A percentile compares a stretch with the other conserved stretches of the same genome.
Evolutionary conservation across 345 rosid species (phyloP).

Genomic region (Raphanus sativus): DNA sequence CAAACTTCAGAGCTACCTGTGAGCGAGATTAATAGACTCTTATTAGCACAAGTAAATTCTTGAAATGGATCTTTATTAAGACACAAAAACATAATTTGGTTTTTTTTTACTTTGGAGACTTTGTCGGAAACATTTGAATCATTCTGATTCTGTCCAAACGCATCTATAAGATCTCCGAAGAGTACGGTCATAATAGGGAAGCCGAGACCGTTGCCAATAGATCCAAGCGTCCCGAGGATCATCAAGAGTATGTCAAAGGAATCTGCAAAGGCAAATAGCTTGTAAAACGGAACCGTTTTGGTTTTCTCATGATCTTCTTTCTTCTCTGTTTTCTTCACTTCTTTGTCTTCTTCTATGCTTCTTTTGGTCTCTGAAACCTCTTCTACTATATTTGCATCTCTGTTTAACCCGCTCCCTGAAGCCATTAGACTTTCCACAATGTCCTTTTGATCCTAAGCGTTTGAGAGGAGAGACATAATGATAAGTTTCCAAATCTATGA

Average conservation of each 20-base stretch:
- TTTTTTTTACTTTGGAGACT: constrained; percentile 62
- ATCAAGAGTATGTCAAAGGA: constrained; percentile 58
- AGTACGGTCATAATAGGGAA: constrained; percentile 79
- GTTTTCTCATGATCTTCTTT: constrained; percentile 48
- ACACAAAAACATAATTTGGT: constrained; percentile 8
- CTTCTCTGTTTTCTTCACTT: constrained; percentile 39
- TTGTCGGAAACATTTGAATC: constrained; percentile 34
- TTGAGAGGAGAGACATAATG: not conserved
- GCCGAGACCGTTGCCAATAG: constrained; percentile 64
- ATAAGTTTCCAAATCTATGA: constrained; percentile 15
- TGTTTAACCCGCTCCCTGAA: constrained; percentile 22
- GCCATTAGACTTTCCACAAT: constrained; percentile 22
- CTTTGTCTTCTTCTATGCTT: constrained; percentile 34
- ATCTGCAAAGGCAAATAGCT: constrained; percentile 80
- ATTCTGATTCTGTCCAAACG: constrained; percentile 68
- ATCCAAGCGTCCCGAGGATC: constrained; percentile 69
- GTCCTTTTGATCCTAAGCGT: constrained; percentile 19
- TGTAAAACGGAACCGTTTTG: constrained; percentile 63
- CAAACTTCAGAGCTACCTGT: constrained; percentile 72
- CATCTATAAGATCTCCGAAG: constrained; percentile 62
- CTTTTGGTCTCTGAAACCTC: constrained; percentile 20
- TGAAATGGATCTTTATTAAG: not conserved
- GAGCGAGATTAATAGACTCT: not conserved
- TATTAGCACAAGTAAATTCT: constrained; percentile 1
- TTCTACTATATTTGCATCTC: constrained; percentile 16